Evolutionary conservation across 2,329 filamentous ascomycete genomes (phyloP), one percentile per base, ranked within the genome.

Genomic region (Leptographium wingfieldii): DNA sequence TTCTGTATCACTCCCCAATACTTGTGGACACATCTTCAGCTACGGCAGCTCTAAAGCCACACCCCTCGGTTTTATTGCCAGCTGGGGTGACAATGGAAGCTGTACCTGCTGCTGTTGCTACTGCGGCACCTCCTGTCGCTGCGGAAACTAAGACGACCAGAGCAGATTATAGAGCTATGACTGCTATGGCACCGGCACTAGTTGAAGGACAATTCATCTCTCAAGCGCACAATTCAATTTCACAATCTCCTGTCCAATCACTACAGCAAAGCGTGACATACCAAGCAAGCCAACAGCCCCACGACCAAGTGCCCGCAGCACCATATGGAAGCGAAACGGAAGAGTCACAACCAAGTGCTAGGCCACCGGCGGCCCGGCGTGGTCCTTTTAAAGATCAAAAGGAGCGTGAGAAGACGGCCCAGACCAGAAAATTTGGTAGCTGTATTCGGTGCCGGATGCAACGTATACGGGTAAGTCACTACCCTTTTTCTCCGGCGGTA

Each of bases 371-470:
- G 7, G 69, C 73, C 9, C 73, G 72, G 59, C 73, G 80, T 12
- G 80, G 80, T 0, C 81, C 80, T 2, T 84, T 84, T 69, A 79
- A 76, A 61, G 77, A 80, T 57, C 71, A 74, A n/a, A 70, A 70
- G 11, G 72, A 77, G 35, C 76, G 80, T 29, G 73, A 80, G 62
- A 73, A 77, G 63, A 84, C 81, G 0, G 82, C 82, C 0, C 73
- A 77, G 60, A 84, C 81, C 2, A 74, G 82, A 61, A 79, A 77
- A 59, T 78, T 81, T 22, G 81, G 80, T 10, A 82, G 79, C 25
- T 85, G 82, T 65, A 78, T 84, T 61, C 74, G 81, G 53, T 85
- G 82, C 63, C 75, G 80, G 56, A 83, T 84, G 79, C 82, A 84
- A 64, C 76, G 81, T 52, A 83, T 84, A 65, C 76, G 82, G 56